Evolutionary conservation across 1,284 basidiomycete species (phyloP), one percentile per base, ranked within the genome.

Genomic region (Fistulina hepatica): DNA sequence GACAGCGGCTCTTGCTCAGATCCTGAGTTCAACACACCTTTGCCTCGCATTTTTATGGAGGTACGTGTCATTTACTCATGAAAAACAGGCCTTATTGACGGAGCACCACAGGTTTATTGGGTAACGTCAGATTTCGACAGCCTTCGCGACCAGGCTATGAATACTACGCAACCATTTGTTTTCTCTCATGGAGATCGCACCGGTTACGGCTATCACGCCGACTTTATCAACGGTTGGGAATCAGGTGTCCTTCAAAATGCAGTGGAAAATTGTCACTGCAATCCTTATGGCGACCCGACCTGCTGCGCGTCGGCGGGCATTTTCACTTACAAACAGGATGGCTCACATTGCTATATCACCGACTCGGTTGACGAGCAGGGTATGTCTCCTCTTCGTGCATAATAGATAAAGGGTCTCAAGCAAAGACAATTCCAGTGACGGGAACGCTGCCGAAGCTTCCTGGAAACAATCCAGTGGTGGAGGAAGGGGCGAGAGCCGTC

Each of bases 161-260:
- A 28, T 21, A 26, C 21, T 1, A 12, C 23, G 25, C 17, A 37
- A 16, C 25, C n/a, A 15, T 26, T 33, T 3, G 7, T 13, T 13
- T 34, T 20, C 13, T n/a, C 26, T 17, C n/a, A 23, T 26, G 63
- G 59, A 43, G 46, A 69, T 44, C 57, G 59, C n/a, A 71, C 69
- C 22, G 69, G 71, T 6, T 71, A 65, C 45, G 65, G 67, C 25
- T 66, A 66, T 42, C 69, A 72, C 50, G 69, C 61, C 59, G 66
- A 69, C 44, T 69, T 65, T 49, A 48, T 65, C 46, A 65, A 68
- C 45, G 69, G 69, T 16, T 72, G 70, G 70, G 59, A 69, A 33
- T 35, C 45, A 5, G 61, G 56, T 38, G 61, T 67, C 20, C 61
- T 72, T 13, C 58, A 66, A 43, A 59, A 55, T 10, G 69, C 65